Base-by-base conservation (phyloP, 805 yeast genomes). In the Candida krabiensis region DNA sequence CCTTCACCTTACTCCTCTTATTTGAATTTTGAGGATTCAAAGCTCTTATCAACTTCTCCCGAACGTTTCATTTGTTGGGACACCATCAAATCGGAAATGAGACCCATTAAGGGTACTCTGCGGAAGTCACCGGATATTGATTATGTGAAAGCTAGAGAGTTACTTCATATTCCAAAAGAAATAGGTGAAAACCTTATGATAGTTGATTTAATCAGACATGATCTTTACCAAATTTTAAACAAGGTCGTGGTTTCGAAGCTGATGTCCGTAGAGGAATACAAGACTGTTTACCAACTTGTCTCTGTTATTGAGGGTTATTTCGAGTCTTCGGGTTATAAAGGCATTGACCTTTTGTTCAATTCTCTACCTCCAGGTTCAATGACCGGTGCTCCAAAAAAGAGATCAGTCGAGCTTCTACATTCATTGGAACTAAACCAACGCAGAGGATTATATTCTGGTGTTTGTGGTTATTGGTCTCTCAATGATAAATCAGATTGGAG, bases 301-400 rank as follows among this genome's bases (percentile, higher is more conserved):
- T 85, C 95, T 30, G 96, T 86, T 1, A 87, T 93, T 17, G 77
- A 71, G 37, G 98, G 97, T 0, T 57, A 66, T 15, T 60, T 82
- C 19, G 46, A 52, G 11, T 48, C 43, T 13, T 36, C 49, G 3
- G 28, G 23, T 2, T 80, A 73, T 48, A 66, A 72, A 9, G 99
- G 98, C 0, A 66, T 90, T 17, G 98, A 93, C 57, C 67, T 91
- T 2, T 69, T 93, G 9, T 74, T 79, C 15, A 78, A 78, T 42
- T 79, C 96, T 0, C 66, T 95, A 24, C 99, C 99, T 3, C 96
- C 99, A 0, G 99, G 99, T 0, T 91, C 98, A 1, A 93, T 93
- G 99, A 93, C 99, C 0, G 99, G 99, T 3, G 99, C 99, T 0
- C 99, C 99, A 2, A 93, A 93, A 65, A 85, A 83, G 51, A 73